Percentiles rank a stretch among this genome's conserved stretches.
phyloP scores from a whole-genome alignment of 257 asterid genomes.

The Solanum sejunctum region DNA sequence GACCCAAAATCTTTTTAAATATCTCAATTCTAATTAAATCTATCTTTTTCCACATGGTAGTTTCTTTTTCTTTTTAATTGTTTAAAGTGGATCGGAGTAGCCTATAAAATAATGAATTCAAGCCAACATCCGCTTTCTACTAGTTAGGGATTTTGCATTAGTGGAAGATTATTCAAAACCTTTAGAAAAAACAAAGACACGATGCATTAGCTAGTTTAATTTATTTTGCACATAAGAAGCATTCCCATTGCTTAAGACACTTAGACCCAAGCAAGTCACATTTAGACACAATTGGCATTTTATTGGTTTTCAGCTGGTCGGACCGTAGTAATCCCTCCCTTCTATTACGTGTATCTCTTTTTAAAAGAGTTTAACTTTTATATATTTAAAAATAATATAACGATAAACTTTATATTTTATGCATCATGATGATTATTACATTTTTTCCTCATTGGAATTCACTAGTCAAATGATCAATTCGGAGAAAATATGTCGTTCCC shows the following conservation, averaged over 20 bases:
- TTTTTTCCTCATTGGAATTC: too few species aligned
- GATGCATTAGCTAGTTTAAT: background rate
- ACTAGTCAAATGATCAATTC: too few species aligned
- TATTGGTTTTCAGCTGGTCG: too few species aligned
- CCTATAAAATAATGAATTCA: background rate
- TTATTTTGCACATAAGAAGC: background rate
- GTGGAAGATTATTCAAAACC: background rate
- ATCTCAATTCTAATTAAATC: background rate
- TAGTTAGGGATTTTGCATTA: background rate
- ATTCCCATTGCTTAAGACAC: background rate
- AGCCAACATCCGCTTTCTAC: background rate
- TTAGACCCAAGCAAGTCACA: background rate
- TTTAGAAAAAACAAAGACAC: background rate
- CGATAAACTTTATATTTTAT: too few species aligned
- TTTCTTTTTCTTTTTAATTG: background rate
- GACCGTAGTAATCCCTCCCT: too few species aligned
- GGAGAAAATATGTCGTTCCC: too few species aligned
- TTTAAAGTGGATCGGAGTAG: background rate
- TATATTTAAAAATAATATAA: too few species aligned
- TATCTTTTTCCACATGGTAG: background rate
- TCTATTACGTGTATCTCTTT: too few species aligned
- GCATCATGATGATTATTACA: too few species aligned
- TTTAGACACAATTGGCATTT: background rate
- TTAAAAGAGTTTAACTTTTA: too few species aligned
- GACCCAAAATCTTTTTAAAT: background rate